Conservation (phyloP, 2,329 filamentous ascomycete species). For the Hirsutella rhossiliensis region DNA sequence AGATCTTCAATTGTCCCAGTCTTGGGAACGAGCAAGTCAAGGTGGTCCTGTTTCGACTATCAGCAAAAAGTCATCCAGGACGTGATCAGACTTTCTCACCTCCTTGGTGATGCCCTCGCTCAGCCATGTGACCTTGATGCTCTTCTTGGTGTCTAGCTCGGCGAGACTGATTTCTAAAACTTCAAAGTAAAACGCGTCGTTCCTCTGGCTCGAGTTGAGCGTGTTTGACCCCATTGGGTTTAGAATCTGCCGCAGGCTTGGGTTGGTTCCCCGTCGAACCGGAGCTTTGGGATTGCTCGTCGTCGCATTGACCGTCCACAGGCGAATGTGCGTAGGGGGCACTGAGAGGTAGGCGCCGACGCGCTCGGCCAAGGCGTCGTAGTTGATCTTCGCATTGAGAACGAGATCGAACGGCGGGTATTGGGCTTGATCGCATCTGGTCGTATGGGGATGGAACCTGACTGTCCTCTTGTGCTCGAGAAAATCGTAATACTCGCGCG, state of each 20-base stretch:
- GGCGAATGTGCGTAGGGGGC: conserved; percentile 77
- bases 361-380: conserved; percentile 75
- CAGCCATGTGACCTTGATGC: conserved; percentile 70
- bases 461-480: conserved; percentile 73
- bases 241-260: conserved; percentile 69
- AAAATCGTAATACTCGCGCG: conserved; percentile 85
- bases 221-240: conserved; percentile 57
- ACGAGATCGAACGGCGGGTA: conserved; percentile 62
- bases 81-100: conserved; percentile 31
- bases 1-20: conserved; percentile 72
- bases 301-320: conserved; percentile 71
- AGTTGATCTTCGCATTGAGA: conserved; percentile 78
- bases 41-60: conserved; percentile 44
- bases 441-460: conserved; percentile 59
- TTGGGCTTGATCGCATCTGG: conserved; percentile 39
- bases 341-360: conserved; percentile 68
- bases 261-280: conserved; percentile 59
- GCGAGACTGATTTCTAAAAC: conserved; percentile 87
- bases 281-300: conserved; percentile 66
- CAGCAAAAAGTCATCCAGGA: not conserved
- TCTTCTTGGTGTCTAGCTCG: conserved; percentile 88
- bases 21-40: conserved; percentile 79
- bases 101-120: conserved; percentile 88
- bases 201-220: conserved; percentile 55
- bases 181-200: conserved; percentile 81